These are phyloP conservation scores for Claviceps sp. DNA, from an alignment of 2,329 filamentous ascomycete species.

Conservation along the genomic window DNA sequence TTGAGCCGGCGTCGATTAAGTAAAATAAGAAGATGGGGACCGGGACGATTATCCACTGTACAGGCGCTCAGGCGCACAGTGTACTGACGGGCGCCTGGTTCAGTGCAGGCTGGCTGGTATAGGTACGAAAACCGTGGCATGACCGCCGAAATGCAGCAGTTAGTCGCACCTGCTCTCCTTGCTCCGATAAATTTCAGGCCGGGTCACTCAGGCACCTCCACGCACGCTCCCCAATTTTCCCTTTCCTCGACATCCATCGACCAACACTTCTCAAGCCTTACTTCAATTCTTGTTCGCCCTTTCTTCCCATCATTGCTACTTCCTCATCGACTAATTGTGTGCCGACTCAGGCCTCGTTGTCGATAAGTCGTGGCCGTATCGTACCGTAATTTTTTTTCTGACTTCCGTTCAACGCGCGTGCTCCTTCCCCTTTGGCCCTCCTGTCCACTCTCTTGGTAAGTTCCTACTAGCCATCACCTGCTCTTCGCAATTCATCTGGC, in stretches of 20 bases:
- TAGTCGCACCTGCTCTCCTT: conserved; percentile 17
- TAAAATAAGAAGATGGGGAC: background rate
- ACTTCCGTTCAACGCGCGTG: conserved; percentile 21
- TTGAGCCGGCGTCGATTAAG: conserved; percentile 3
- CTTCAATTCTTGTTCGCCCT: conserved; percentile 11
- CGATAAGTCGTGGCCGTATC: conserved; percentile 12
- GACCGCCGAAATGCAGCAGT: background rate
- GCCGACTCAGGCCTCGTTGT: conserved; percentile 6
- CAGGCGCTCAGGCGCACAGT: too few species aligned
- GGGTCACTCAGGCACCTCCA: conserved; percentile 5
- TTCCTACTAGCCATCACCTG: conserved; percentile 3
- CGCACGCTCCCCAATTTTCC: conserved; percentile 12
- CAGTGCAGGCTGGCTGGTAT: too few species aligned
- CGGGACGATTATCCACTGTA: too few species aligned
- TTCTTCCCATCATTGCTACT: conserved; percentile 24
- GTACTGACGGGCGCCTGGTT: too few species aligned
- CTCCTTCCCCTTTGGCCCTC: conserved; percentile 8
- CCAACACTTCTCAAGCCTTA: conserved; percentile 4
- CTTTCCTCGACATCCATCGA: conserved; percentile 12
- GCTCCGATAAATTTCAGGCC: conserved; percentile 5
- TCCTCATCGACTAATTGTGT: conserved; percentile 14
- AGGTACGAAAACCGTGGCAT: too few species aligned
- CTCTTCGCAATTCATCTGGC: background rate
- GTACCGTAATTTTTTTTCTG: conserved; percentile 14
- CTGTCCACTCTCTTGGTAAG: conserved; percentile 11